phyloP scores from a whole-genome alignment of 352 stramenopile species.

The Aphanomyces invadans region DNA sequence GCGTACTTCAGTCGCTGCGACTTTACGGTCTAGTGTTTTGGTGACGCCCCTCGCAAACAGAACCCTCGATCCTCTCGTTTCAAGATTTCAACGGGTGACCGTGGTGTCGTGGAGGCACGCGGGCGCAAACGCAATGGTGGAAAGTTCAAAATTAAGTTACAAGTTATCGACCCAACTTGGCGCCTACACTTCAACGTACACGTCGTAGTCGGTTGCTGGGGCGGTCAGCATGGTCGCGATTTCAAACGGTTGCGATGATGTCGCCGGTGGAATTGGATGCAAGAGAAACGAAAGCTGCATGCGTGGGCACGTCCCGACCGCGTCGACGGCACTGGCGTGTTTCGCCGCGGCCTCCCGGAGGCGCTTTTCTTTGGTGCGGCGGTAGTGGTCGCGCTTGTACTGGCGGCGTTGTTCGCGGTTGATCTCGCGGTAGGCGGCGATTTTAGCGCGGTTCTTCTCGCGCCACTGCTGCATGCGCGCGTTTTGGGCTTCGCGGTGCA shows the following conservation, averaged over 20 bases:
- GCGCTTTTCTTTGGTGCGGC: constrained; percentile 12
- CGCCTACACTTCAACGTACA: background rate
- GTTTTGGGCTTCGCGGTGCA: constrained; percentile 10
- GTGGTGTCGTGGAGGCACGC: no score
- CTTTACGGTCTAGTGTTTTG: no score
- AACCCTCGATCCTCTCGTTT: no score
- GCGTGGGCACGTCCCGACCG: background rate
- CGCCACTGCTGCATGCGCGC: constrained; percentile 13
- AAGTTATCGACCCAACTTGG: background rate
- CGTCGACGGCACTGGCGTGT: background rate
- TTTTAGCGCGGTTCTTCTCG: constrained; percentile 15
- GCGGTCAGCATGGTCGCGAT: background rate
- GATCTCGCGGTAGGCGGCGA: background rate
- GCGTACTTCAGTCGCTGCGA: no score
- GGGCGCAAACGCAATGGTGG: background rate
- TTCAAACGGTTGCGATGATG: background rate
- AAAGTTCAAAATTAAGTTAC: background rate
- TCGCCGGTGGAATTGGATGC: background rate
- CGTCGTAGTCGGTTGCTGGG: background rate
- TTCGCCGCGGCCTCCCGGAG: background rate
- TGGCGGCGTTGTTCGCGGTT: constrained; percentile 1
- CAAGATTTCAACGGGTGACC: no score
- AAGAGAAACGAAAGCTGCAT: background rate
- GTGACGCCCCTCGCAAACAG: no score
- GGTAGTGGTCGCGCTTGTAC: constrained; percentile 11